Percentiles rank a stretch among this genome's conserved stretches.
Evolutionary conservation across 2,329 filamentous ascomycete genomes (phyloP).

Genomic region (Chalaropsis ovoidea): DNA sequence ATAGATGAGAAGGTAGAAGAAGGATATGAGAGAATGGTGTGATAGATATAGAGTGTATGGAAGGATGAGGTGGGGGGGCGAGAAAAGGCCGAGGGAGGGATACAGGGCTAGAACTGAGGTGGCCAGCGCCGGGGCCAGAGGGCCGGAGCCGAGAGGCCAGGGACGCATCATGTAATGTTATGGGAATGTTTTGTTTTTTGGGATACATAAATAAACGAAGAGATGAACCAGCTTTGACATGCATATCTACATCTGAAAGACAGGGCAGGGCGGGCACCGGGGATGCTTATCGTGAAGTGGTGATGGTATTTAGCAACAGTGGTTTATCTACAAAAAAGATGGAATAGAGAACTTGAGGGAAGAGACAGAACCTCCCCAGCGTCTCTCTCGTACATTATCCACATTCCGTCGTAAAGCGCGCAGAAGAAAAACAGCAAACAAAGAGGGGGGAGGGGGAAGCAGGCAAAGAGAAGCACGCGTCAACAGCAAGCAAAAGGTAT

Average conservation of each 20-base stretch:
- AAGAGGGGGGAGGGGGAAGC: background rate
- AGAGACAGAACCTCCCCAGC: background rate
- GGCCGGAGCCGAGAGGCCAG: background rate
- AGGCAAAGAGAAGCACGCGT: background rate
- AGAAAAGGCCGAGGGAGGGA: background rate
- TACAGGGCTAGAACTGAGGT: background rate
- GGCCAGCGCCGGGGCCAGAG: background rate
- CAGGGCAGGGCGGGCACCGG: background rate
- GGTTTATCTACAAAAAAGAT: conserved; percentile 12
- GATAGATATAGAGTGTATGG: no score
- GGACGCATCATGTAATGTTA: conserved; percentile 8
- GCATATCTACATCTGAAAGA: background rate
- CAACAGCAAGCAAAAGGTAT: background rate
- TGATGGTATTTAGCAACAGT: conserved; percentile 10
- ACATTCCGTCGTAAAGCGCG: conserved; percentile 5
- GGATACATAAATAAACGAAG: conserved; percentile 14
- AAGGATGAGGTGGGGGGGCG: no score
- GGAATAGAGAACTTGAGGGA: background rate
- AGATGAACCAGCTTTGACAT: conserved; percentile 3
- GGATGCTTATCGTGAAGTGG: background rate
- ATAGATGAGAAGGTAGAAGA: conserved; percentile 6
- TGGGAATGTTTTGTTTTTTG: conserved; percentile 9
- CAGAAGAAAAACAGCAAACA: background rate
- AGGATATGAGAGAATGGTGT: background rate
- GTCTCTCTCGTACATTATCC: conserved; percentile 12